Conservation (phyloP, 2,329 filamentous ascomycete species). For the Clarireedia hainanense region DNA sequence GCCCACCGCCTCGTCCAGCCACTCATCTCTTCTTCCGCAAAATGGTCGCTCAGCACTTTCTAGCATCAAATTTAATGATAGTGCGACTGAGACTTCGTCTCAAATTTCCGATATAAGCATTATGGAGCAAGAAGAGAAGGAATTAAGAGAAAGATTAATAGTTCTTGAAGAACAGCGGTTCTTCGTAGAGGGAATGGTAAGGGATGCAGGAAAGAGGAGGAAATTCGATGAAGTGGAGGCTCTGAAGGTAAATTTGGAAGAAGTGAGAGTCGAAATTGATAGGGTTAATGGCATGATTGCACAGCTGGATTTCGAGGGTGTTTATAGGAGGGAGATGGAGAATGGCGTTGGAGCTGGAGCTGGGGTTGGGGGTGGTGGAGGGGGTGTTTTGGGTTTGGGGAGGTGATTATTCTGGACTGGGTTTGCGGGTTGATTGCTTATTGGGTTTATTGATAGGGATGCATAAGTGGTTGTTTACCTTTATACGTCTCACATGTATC, state of each 20-base stretch:
- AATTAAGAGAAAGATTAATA: conserved; percentile 58
- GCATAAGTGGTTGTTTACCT: too few relatives aligned
- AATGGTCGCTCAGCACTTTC: conserved; percentile 39
- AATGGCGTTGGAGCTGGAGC: neutral
- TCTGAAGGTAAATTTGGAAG: conserved; percentile 55
- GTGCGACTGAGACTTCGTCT: conserved; percentile 36
- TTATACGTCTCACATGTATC: too few relatives aligned
- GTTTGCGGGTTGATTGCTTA: too few relatives aligned
- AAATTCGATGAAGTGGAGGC: conserved; percentile 63
- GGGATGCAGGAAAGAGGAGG: conserved; percentile 56
- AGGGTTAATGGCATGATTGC: conserved; percentile 49
- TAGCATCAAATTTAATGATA: conserved; percentile 49
- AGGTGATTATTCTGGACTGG: neutral
- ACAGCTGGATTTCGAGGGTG: conserved; percentile 40
- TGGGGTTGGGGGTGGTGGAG: neutral
- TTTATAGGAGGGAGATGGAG: conserved; percentile 21
- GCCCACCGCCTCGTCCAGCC: conserved; percentile 37
- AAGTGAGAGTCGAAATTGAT: conserved; percentile 59
- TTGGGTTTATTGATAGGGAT: too few relatives aligned
- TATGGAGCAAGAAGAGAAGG: conserved; percentile 61
- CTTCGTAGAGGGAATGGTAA: conserved; percentile 63
- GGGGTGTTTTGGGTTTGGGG: conserved; percentile 10
- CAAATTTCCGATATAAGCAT: conserved; percentile 47
- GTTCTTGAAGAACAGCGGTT: conserved; percentile 68
- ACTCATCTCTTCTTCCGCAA: conserved; percentile 11